Evolutionary conservation across 345 rosid genomes (phyloP).

Genomic region (Trapa bicornis): DNA sequence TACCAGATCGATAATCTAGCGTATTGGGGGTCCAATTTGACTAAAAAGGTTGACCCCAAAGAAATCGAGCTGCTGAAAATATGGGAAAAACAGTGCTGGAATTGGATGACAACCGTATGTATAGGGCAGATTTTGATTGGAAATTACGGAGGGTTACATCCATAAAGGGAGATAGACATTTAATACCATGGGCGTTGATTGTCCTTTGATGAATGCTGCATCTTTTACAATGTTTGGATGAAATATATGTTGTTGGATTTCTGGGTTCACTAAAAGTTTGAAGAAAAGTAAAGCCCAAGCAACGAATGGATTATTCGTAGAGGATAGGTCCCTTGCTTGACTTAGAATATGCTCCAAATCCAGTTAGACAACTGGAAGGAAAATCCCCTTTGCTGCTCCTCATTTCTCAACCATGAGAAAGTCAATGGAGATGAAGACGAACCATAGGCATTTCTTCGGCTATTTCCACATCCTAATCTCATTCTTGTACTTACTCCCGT

Average conservation of each 20-base stretch:
- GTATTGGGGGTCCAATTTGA: too few relatives aligned
- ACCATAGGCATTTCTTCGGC: slow-evolving; percentile 72
- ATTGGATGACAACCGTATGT: not conserved
- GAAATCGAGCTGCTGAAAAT: too few relatives aligned
- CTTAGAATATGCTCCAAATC: slow-evolving; percentile 16
- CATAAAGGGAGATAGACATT: slow-evolving; percentile 2
- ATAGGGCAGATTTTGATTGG: not conserved
- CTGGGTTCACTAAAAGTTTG: slow-evolving; percentile 4
- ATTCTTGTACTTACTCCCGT: slow-evolving; percentile 74
- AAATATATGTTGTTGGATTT: not conserved
- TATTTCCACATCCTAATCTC: slow-evolving; percentile 86
- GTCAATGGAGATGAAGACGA: slow-evolving; percentile 60
- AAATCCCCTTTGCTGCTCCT: not conserved
- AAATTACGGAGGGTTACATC: not conserved
- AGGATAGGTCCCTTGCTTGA: slow-evolving; percentile 17
- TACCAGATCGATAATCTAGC: too few relatives aligned
- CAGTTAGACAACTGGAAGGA: slow-evolving; percentile 5
- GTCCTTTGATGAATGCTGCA: slow-evolving; percentile 7
- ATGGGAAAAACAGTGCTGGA: not conserved
- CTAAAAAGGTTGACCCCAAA: too few relatives aligned
- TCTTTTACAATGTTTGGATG: slow-evolving; percentile 1
- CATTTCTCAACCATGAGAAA: not conserved
- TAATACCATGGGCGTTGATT: not conserved
- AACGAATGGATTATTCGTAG: slow-evolving; percentile 8
- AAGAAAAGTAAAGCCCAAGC: slow-evolving; percentile 36